Percentiles rank a stretch among this genome's conserved stretches.
Evolutionary conservation across 2,329 filamentous ascomycete genomes (phyloP).

Genomic region (Clonostachys solani): DNA sequence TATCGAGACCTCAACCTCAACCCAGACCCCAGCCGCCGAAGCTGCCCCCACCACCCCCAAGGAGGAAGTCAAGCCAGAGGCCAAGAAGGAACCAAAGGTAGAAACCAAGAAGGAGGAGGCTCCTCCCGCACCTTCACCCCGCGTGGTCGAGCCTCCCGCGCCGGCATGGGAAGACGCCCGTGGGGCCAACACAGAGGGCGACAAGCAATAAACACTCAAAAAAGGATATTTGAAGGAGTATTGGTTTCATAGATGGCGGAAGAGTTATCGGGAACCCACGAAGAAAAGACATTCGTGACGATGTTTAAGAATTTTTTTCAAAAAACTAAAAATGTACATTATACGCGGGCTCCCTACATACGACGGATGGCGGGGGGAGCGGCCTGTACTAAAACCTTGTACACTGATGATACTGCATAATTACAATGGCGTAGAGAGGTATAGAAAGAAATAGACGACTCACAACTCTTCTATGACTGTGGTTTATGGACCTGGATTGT

Average conservation of each 20-base stretch:
- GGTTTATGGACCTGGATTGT: too few relatives aligned
- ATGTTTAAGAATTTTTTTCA: too few relatives aligned
- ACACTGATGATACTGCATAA: conserved; percentile 1
- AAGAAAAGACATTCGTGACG: too few relatives aligned
- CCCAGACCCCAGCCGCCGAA: neutral
- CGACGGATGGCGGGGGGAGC: too few relatives aligned
- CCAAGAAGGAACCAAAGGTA: neutral
- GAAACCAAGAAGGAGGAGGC: neutral
- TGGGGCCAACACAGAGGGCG: conserved; percentile 15
- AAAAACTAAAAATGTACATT: too few relatives aligned
- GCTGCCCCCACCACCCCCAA: neutral
- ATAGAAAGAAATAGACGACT: conserved; percentile 2
- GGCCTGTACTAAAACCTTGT: too few relatives aligned
- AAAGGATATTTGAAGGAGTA: conserved; percentile 10
- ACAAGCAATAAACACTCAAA: conserved; percentile 2
- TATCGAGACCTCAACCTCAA: neutral
- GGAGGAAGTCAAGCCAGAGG: neutral
- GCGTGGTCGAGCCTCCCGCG: too few relatives aligned
- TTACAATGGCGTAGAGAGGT: conserved; percentile 1
- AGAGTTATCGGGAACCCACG: too few relatives aligned
- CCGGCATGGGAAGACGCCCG: conserved; percentile 18
- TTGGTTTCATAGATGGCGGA: too few relatives aligned
- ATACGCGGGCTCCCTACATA: too few relatives aligned
- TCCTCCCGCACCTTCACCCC: too few relatives aligned
- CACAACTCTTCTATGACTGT: neutral